A percentile compares a stretch with the other conserved stretches of the same genome.
Conservation (phyloP, 345 rosid genomes). For the Eucalyptus polybractea region DNA sequence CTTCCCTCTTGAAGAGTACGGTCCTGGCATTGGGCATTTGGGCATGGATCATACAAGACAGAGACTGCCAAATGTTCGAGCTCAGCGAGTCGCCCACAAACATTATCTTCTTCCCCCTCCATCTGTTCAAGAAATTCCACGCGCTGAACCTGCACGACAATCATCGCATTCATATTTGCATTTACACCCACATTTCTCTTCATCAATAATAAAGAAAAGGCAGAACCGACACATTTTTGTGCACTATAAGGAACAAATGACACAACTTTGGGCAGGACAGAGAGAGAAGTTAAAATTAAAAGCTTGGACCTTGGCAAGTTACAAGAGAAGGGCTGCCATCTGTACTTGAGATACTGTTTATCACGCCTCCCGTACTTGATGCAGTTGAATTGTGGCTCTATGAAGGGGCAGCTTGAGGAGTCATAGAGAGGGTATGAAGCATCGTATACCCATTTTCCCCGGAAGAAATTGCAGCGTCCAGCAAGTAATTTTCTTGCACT, state of each 20-base stretch:
- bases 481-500: conserved; percentile 2
- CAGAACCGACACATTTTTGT: neutral
- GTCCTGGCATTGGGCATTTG: conserved; percentile 59
- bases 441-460: conserved; percentile 53
- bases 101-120: conserved; percentile 95
- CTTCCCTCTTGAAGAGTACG: conserved; percentile 21
- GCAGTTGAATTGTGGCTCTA: conserved; percentile 48
- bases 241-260: neutral
- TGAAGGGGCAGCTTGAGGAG: conserved; percentile 38
- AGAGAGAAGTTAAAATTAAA: neutral
- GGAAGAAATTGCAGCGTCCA: conserved; percentile 32
- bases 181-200: neutral
- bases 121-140: conserved; percentile 50
- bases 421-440: conserved; percentile 37
- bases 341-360: conserved; percentile 28
- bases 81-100: conserved; percentile 96
- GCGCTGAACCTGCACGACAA: conserved; percentile 64
- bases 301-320: conserved; percentile 31
- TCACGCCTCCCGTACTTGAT: conserved; percentile 45
- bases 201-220: neutral
- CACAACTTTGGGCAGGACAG: neutral
- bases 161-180: neutral
- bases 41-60: conserved; percentile 58
- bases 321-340: conserved; percentile 61
- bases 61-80: conserved; percentile 70